Base-by-base conservation (phyloP, 495 filamentous ascomycete genomes). In the Aspergillus asperescens region DNA sequence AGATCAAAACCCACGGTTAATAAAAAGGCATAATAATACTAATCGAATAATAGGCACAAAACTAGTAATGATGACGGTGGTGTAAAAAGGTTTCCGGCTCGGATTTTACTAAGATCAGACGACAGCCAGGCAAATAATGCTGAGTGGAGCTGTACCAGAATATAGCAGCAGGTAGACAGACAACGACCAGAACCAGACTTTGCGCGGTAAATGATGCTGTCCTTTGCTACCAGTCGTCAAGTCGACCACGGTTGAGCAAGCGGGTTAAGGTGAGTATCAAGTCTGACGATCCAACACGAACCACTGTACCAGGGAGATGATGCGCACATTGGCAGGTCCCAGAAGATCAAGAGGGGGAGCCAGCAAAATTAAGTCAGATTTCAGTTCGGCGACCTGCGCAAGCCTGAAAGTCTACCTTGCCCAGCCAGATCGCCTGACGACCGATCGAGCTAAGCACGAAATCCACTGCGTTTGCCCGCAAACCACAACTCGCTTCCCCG, bases 301-400 rank as follows among this genome's bases (percentile, higher is more conserved):
- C 60, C 58, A 52, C 42, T 56, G 54, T 53, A 53, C 58, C 63
- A 58, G 55, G 45, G 46, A 56, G 62, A 62, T 68, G 67, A 70
- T 70, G 65, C 67, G 67, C 63, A 68, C 67, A 68, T 66, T 61
- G 48, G 57, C 54, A 63, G 41, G 45, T 60, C 86, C 28, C 69
- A 69, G 18, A 57, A 75, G 41, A 53, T 84, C 12, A 32, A 57
- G 12, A 47, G 62, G 61, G 31, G 59, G 66, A 24, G 47, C 80
- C 22, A 59, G 25, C 15, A 48, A 20, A 52, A 68, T 32, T 41
- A 58, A 50, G 50, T 52, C 48, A 52, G 60, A 58, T 60, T 57
- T 47, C 53, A 59, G 58, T 55, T 56, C 56, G 60, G 60, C 56
- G 52, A 62, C 60, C 60, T 58, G 61, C 57, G 57, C 61, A 60